Conservation (phyloP, 1,284 basidiomycete species). For the Ceratobasidium papillatum region DNA sequence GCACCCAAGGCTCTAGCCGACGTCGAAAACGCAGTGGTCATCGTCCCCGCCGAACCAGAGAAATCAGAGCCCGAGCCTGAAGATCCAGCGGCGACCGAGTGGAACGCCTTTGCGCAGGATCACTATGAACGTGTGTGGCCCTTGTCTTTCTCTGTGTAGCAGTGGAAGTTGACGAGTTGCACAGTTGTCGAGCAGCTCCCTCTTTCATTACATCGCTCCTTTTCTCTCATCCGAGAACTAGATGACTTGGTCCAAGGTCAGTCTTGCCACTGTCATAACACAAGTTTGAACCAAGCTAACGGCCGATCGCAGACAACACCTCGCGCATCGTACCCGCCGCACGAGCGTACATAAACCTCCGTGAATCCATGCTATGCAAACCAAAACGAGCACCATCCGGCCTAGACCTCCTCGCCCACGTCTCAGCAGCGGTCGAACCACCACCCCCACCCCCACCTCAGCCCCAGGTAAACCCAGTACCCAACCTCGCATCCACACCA, state of each 20-base stretch:
- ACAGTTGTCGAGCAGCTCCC: conserved; percentile 61
- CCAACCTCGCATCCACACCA: conserved; percentile 1
- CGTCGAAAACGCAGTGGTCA: conserved; percentile 14
- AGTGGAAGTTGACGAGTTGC: background rate
- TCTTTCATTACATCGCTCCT: conserved; percentile 60
- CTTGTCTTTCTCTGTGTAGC: background rate
- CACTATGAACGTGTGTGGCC: conserved; percentile 52
- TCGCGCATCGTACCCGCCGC: conserved; percentile 41
- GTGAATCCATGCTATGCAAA: conserved; percentile 35
- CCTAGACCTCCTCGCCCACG: conserved; percentile 29
- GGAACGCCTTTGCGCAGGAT: conserved; percentile 54
- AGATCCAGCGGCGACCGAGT: conserved; percentile 48
- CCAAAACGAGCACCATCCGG: conserved; percentile 29
- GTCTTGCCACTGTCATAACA: conserved; percentile 42
- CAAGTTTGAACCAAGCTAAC: background rate
- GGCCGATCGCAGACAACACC: conserved; percentile 23
- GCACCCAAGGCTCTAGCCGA: conserved; percentile 25
- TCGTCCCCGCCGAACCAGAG: conserved; percentile 12
- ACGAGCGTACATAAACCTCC: conserved; percentile 40
- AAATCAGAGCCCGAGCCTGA: conserved; percentile 16
- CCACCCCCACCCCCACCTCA: background rate
- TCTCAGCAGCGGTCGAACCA: conserved; percentile 30
- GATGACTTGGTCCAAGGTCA: conserved; percentile 57
- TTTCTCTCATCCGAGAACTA: conserved; percentile 58
- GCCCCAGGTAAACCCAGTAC: background rate